phyloP scores from a whole-genome alignment of 768 basidiomycete species.

The Scleroderma citrinum region DNA sequence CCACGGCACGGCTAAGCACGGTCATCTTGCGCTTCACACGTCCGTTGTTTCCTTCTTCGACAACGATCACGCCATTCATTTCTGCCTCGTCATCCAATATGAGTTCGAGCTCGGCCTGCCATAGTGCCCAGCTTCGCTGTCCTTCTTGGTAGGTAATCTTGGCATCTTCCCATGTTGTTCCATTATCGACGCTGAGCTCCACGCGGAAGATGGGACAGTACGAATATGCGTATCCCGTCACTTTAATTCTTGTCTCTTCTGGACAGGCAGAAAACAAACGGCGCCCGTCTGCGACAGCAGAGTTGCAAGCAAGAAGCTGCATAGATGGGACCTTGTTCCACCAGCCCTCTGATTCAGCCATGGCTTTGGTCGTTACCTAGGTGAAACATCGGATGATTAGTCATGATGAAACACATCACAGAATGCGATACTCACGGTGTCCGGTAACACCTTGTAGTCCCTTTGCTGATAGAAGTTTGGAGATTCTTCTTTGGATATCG shows the following conservation, averaged over 20 bases:
- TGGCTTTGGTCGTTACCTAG: slow-evolving; percentile 22
- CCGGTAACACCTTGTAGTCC: slow-evolving; percentile 63
- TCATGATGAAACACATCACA: neutral
- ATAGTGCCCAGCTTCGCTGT: slow-evolving; percentile 70
- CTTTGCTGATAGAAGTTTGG: slow-evolving; percentile 67
- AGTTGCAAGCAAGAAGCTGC: slow-evolving; percentile 56
- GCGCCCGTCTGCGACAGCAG: slow-evolving; percentile 39
- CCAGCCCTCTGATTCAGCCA: slow-evolving; percentile 22
- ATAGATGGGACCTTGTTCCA: slow-evolving; percentile 57
- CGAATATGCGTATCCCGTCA: slow-evolving; percentile 56
- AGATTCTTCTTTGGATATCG: slow-evolving; percentile 47
- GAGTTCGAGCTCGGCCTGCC: slow-evolving; percentile 47
- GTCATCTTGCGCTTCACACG: slow-evolving; percentile 12
- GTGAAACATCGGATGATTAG: neutral
- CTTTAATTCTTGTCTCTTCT: slow-evolving; percentile 20
- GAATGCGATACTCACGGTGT: slow-evolving; percentile 33
- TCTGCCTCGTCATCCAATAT: slow-evolving; percentile 18
- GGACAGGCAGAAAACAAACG: slow-evolving; percentile 7
- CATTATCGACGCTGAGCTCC: slow-evolving; percentile 49
- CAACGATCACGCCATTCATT: slow-evolving; percentile 7
- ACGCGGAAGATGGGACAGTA: slow-evolving; percentile 41
- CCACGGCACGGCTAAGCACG: slow-evolving; percentile 46
- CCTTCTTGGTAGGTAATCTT: slow-evolving; percentile 55
- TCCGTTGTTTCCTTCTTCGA: slow-evolving; percentile 5
- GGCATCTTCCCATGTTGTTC: slow-evolving; percentile 45